These are phyloP conservation scores for Trichoderma simmonsii DNA, from an alignment of 2,329 filamentous ascomycete species.

Conservation along the genomic window DNA sequence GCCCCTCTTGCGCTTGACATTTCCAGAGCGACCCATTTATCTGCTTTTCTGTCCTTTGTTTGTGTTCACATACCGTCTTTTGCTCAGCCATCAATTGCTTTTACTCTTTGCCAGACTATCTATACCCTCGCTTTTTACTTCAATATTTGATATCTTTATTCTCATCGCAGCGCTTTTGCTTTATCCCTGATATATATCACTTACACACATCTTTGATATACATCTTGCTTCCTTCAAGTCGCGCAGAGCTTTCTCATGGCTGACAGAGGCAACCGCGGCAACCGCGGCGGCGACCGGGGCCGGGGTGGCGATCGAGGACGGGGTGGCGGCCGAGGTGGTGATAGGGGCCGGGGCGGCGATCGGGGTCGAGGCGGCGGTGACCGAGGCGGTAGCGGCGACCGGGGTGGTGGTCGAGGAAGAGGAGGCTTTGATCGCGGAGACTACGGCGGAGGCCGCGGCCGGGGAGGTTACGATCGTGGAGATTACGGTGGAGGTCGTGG, in stretches of 20 bases:
- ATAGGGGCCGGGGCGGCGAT: conserved; percentile 15
- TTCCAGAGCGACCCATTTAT: neutral
- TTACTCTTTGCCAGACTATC: neutral
- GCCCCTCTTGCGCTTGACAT: neutral
- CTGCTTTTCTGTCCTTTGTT: neutral
- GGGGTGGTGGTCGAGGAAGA: conserved; percentile 21
- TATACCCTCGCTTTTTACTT: neutral
- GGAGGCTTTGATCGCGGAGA: conserved; percentile 16
- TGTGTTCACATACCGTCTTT: neutral
- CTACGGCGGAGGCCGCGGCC: conserved; percentile 16
- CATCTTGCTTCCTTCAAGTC: neutral
- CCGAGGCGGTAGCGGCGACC: conserved; percentile 24
- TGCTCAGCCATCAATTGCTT: neutral
- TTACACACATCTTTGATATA: neutral
- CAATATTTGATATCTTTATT: neutral
- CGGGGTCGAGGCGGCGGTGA: conserved; percentile 1
- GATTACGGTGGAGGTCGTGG: conserved; percentile 23
- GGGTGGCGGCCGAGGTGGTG: conserved; percentile 21
- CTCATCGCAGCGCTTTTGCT: neutral
- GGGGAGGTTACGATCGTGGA: conserved; percentile 20
- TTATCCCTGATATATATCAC: neutral
- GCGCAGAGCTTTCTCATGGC: neutral
- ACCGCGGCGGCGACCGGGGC: conserved; percentile 16
- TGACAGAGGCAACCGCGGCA: conserved; percentile 23
- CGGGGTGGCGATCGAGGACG: conserved; percentile 20